Evolutionary conservation across 768 basidiomycete genomes (phyloP), one percentile per base, ranked within the genome.

Genomic region (Boletus barrowsii): DNA sequence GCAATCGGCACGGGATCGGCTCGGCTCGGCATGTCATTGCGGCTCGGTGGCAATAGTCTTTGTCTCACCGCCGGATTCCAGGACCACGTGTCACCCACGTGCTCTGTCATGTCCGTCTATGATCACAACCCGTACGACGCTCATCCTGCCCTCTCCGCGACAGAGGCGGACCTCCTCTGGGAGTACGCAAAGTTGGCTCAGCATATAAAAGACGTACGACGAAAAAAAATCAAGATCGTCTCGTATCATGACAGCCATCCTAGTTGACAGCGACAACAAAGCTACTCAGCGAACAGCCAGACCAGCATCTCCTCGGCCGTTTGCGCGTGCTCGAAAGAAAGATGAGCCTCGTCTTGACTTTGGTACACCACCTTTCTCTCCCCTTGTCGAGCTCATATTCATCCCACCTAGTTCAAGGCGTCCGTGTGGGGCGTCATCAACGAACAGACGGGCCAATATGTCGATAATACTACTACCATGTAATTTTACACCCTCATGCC

Each of bases 341-440:
- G 71, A 93, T 99, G 88, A 92, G 90, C 9, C 78, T 99, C 50
- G 94, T 98, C 0, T 73, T 98, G 69, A 98, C 95, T 0, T 73
- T 99, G 71, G 94, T 94, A 65, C 59, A 10, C 1, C n/a, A 7
- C 39, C 1, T 24, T 24, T 17, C 42, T 15, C 18, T 47, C 29
- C 33, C 30, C 51, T 46, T 17, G 35, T 41, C 29, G 24, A 29
- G 15, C 30, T 8, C n/a, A 22, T 8, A 24, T 62, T 55, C 58
- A 61, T 33, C 33, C 44, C 47, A 0, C 20, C 20, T 18, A 94
- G 92, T 98, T 94, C 82, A 95, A 97, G 73, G 93, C 89, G 0
- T 96, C 95, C 11, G 93, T 96, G 1, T 96, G 93, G 93, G 91
- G 88, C 14, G 88, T 95, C 50, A 87, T 97, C 68, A 90, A 88